Percentiles rank a stretch among this genome's conserved stretches.
Conservation (phyloP, 768 basidiomycete species). For the Fomitopsis pulvina region DNA sequence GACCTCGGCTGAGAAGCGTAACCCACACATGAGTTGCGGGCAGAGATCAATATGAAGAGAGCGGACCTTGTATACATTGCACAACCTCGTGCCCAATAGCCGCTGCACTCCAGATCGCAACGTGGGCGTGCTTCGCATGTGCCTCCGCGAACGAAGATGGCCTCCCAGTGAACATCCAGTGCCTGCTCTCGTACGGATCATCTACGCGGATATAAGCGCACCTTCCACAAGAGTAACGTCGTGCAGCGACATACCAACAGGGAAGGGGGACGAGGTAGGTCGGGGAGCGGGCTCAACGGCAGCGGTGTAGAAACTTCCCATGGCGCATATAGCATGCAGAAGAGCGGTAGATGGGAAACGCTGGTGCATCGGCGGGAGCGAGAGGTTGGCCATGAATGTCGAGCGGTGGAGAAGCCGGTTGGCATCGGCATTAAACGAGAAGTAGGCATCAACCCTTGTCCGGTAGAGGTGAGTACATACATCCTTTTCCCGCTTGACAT, state of each 20-base stretch:
- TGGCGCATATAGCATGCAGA: constrained; percentile 81
- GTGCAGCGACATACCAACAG: constrained; percentile 3
- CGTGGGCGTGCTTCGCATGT: constrained; percentile 50
- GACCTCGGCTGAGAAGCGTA: constrained; percentile 42
- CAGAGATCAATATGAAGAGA: background rate
- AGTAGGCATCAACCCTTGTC: constrained; percentile 68
- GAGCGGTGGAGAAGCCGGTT: constrained; percentile 61
- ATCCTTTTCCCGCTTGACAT: background rate
- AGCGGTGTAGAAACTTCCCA: constrained; percentile 69
- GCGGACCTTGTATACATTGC: constrained; percentile 54
- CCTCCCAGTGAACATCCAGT: background rate
- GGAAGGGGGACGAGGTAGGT: constrained; percentile 1
- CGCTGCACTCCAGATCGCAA: constrained; percentile 40
- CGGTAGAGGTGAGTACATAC: background rate
- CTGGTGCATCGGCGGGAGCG: constrained; percentile 58
- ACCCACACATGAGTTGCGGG: background rate
- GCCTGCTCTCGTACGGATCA: constrained; percentile 1
- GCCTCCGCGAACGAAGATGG: constrained; percentile 61
- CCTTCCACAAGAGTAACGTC: too few relatives aligned
- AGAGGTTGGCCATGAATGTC: constrained; percentile 57
- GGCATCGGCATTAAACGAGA: constrained; percentile 69
- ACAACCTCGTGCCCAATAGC: constrained; percentile 51
- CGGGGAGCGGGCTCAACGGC: constrained; percentile 54
- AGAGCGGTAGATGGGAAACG: constrained; percentile 67
- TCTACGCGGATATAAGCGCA: too few relatives aligned